A percentile compares a stretch with the other conserved stretches of the same genome.
phyloP scores from a whole-genome alignment of 2,329 filamentous ascomycete species.

The Aspergillus quadricinctus region DNA sequence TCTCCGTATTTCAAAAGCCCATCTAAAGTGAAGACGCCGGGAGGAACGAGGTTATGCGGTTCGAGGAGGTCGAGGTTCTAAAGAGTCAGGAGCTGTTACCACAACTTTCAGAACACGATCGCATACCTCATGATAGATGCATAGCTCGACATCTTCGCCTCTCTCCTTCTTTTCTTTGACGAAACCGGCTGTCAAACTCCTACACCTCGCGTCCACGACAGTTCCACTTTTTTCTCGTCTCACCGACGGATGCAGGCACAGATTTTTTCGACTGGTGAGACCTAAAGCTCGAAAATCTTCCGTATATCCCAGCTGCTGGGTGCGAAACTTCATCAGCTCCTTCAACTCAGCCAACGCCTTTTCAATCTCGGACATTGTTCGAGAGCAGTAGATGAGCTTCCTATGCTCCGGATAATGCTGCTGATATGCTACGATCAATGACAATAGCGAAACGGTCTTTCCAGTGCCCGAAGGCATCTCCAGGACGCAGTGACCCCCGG shows the following conservation, averaged over 20 bases:
- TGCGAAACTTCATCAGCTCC: constrained; percentile 88
- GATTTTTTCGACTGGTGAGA: constrained; percentile 91
- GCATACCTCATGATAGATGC: constrained; percentile 85
- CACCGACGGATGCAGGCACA: constrained; percentile 93
- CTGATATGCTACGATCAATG: constrained; percentile 94
- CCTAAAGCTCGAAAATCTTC: constrained; percentile 93
- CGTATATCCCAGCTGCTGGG: constrained; percentile 79
- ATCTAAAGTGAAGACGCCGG: constrained; percentile 94
- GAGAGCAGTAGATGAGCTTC: constrained; percentile 97
- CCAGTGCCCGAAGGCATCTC: constrained; percentile 99
- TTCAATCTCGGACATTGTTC: constrained; percentile 99
- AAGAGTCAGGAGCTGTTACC: constrained; percentile 17
- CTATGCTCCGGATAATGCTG: constrained; percentile 87
- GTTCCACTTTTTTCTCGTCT: constrained; percentile 93
- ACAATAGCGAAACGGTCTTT: constrained; percentile 92
- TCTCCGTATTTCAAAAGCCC: constrained; percentile 85
- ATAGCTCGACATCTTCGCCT: constrained; percentile 89
- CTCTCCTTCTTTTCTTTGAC: constrained; percentile 96
- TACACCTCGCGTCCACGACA: constrained; percentile 91
- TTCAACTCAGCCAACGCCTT: constrained; percentile 92
- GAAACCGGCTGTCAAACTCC: constrained; percentile 92
- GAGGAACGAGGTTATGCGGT: constrained; percentile 88
- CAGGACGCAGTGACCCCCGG: constrained; percentile 88
- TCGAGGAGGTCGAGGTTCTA: constrained; percentile 91
- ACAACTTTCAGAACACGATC: not conserved